A percentile compares a stretch with the other conserved stretches of the same genome.
These are phyloP conservation scores for Halophytophthora polymorphica DNA, from an alignment of 352 stramenopile genomes.

Conservation along the genomic window DNA sequence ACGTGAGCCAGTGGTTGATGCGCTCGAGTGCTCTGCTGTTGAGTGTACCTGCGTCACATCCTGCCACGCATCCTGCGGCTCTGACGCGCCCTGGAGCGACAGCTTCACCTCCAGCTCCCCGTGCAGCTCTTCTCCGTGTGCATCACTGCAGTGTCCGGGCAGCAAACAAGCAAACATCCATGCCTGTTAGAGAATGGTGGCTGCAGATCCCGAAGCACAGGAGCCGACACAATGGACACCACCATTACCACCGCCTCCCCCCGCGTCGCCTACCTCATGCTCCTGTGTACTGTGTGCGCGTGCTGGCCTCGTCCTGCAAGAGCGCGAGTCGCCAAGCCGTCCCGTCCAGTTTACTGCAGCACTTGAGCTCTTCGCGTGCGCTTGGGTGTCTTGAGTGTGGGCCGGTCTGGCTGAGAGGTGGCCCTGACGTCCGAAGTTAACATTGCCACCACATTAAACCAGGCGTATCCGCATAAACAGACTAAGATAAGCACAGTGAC, in stretches of 20 bases:
- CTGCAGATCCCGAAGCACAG: too few species aligned
- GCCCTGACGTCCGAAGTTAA: too few species aligned
- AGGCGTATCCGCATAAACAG: too few species aligned
- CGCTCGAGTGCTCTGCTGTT: neutral
- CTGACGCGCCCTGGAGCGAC: conserved; percentile 20
- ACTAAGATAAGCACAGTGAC: too few species aligned
- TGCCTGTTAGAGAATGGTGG: conserved; percentile 7
- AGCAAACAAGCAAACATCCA: conserved; percentile 8
- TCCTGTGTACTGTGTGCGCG: neutral
- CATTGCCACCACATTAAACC: neutral
- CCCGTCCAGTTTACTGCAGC: too few species aligned
- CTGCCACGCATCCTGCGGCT: conserved; percentile 25
- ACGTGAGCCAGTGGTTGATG: neutral
- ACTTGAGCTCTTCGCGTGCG: too few species aligned
- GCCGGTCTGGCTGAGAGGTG: too few species aligned
- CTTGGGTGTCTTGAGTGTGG: too few species aligned
- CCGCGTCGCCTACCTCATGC: conserved; percentile 11
- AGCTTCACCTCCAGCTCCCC: conserved; percentile 29
- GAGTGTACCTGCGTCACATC: conserved; percentile 49
- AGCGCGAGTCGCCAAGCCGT: too few species aligned
- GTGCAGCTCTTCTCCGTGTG: conserved; percentile 25
- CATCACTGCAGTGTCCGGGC: conserved; percentile 11
- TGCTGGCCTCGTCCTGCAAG: too few species aligned
- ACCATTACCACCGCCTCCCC: too few species aligned
- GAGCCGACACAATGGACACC: too few species aligned